These are phyloP conservation scores for Penicillium lagena DNA, from an alignment of 495 filamentous ascomycete species.

Conservation along the genomic window DNA sequence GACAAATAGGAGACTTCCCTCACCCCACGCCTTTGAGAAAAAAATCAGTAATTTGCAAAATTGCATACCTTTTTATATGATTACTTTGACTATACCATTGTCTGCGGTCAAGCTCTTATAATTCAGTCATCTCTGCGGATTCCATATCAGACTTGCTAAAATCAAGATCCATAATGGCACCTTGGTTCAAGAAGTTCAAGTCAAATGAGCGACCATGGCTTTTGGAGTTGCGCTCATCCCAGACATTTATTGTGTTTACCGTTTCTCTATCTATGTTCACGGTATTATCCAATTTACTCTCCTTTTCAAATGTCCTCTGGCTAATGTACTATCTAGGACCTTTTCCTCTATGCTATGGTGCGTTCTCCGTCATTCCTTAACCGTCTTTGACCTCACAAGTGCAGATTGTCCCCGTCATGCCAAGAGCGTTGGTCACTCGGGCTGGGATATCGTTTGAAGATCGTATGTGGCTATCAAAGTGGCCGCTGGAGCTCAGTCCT, in stretches of 20 bases:
- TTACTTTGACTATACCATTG: no score
- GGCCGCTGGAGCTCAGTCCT: no score
- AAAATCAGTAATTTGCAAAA: no score
- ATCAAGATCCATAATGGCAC: no score
- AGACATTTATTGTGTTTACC: constrained; percentile 9
- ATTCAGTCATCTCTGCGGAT: no score
- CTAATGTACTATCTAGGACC: not conserved
- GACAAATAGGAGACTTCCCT: no score
- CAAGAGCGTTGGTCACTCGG: constrained; percentile 10
- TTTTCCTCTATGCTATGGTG: constrained; percentile 17
- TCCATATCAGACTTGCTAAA: no score
- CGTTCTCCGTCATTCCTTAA: not conserved
- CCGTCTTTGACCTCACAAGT: not conserved
- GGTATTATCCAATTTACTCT: constrained; percentile 1
- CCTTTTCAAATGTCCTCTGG: not conserved
- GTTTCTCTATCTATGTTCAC: constrained; percentile 9
- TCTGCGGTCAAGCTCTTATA: no score
- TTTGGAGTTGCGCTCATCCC: constrained; percentile 10
- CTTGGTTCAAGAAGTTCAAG: constrained; percentile 6
- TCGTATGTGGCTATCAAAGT: constrained; percentile 3
- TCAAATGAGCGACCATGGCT: constrained; percentile 3
- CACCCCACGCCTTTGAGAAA: no score
- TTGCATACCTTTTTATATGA: no score
- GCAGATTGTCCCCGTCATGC: constrained; percentile 20
- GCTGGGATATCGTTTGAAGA: constrained; percentile 13